A percentile compares a stretch with the other conserved stretches of the same genome.
These are phyloP conservation scores for Exophiala calicioides DNA, from an alignment of 2,329 filamentous ascomycete genomes.

Conservation along the genomic window DNA sequence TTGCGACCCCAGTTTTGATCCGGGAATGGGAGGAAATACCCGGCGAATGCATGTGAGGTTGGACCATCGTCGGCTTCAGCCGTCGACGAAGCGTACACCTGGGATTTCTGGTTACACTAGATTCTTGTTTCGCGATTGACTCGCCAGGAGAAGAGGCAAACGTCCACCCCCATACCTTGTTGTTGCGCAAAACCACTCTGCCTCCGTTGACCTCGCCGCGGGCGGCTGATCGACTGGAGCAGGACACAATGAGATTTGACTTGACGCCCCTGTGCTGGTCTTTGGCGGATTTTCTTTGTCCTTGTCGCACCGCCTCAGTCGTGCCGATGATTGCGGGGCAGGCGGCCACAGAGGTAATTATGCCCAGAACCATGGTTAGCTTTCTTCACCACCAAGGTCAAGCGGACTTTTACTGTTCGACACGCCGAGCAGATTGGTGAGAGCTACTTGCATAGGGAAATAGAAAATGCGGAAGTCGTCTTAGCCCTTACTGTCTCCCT, in stretches of 20 bases:
- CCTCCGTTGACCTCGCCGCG: not conserved
- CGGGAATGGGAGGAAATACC: constrained; percentile 41
- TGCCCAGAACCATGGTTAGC: not conserved
- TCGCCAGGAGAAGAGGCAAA: no score
- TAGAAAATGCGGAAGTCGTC: no score
- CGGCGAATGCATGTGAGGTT: constrained; percentile 17
- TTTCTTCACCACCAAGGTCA: no score
- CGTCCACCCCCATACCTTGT: constrained; percentile 1
- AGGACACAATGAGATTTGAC: not conserved
- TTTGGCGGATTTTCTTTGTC: not conserved
- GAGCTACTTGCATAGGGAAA: no score
- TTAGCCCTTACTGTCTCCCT: no score
- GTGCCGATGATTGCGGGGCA: not conserved
- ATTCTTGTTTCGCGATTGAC: no score
- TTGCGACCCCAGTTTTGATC: constrained; percentile 4
- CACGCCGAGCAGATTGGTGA: no score
- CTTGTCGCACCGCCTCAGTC: not conserved
- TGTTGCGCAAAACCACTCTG: not conserved
- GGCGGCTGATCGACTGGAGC: not conserved
- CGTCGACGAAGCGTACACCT: no score
- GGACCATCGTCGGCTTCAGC: not conserved
- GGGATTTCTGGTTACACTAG: no score
- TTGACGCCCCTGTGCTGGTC: not conserved
- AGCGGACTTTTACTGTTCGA: no score
- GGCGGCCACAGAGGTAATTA: not conserved